phyloP scores from a whole-genome alignment of 257 asterid species.

The Solanum chmielewskii region DNA sequence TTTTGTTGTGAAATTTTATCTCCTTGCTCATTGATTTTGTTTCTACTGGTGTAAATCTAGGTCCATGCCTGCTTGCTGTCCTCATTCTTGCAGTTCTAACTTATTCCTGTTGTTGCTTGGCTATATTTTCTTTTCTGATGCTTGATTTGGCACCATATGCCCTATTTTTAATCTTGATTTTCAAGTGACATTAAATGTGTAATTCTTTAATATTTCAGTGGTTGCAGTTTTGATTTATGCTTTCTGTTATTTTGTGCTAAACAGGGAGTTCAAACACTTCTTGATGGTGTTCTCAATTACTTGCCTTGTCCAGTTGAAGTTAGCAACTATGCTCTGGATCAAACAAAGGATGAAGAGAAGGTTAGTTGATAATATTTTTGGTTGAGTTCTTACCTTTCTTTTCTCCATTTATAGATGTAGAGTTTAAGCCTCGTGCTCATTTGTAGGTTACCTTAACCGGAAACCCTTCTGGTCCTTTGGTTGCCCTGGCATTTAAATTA shows the following conservation, averaged over 20 bases:
- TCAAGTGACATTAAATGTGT: not conserved
- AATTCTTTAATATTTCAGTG: not conserved
- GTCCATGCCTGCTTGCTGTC: not conserved
- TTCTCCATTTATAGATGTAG: not conserved
- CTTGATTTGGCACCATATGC: not conserved
- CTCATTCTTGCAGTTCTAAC: not conserved
- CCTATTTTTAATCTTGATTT: not conserved
- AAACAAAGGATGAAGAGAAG: conserved; percentile 85
- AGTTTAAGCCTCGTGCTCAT: not conserved
- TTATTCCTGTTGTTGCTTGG: not conserved
- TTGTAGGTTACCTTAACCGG: conserved; percentile 70
- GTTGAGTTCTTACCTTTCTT: not conserved
- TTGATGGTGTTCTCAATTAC: conserved; percentile 89
- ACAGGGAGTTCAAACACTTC: conserved; percentile 95
- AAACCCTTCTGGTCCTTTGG: conserved; percentile 85
- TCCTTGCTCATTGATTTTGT: not conserved
- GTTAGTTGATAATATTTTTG: conserved; percentile 14
- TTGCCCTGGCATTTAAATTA: conserved; percentile 93
- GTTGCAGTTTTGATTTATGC: not conserved
- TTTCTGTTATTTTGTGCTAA: conserved; percentile 16
- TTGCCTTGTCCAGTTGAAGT: conserved; percentile 92
- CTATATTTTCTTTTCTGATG: not conserved
- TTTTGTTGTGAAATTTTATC: not conserved
- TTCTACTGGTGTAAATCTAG: not conserved
- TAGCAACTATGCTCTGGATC: conserved; percentile 81